Conservation (phyloP, 768 basidiomycete genomes). For the Lactarius akahatsu region DNA sequence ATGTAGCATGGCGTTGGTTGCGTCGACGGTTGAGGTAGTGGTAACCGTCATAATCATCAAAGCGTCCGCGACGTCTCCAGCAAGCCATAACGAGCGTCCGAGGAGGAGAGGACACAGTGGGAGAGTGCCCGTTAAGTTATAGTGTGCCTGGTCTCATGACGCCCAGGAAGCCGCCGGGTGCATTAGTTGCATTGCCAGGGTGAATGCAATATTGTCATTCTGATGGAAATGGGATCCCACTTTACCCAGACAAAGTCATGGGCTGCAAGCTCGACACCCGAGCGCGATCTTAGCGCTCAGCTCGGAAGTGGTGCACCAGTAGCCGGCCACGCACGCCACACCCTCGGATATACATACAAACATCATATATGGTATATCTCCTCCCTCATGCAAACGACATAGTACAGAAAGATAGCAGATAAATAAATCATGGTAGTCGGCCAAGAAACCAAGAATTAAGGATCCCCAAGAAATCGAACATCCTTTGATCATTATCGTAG, state of each 20-base stretch:
- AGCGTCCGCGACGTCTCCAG: neutral
- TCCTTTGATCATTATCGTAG: neutral
- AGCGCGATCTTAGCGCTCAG: neutral
- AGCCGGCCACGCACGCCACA: neutral
- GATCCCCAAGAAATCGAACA: neutral
- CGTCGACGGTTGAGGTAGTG: slow-evolving; percentile 10
- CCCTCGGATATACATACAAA: neutral
- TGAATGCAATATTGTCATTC: neutral
- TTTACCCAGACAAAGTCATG: neutral
- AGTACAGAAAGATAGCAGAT: neutral
- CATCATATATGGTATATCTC: neutral
- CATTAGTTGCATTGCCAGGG: neutral
- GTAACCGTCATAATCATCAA: slow-evolving; percentile 2
- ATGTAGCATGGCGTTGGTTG: slow-evolving; percentile 48
- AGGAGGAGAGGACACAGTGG: neutral
- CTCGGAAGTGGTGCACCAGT: neutral
- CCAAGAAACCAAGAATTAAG: neutral
- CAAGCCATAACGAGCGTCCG: neutral
- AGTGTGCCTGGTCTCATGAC: slow-evolving; percentile 2
- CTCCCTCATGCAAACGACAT: neutral
- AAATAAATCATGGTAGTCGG: neutral
- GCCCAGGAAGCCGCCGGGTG: neutral
- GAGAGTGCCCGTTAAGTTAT: neutral
- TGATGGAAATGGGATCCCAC: neutral
- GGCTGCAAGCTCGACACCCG: neutral